These are phyloP conservation scores for Salix viminalis DNA, from an alignment of 345 rosid species.

Conservation along the genomic window DNA sequence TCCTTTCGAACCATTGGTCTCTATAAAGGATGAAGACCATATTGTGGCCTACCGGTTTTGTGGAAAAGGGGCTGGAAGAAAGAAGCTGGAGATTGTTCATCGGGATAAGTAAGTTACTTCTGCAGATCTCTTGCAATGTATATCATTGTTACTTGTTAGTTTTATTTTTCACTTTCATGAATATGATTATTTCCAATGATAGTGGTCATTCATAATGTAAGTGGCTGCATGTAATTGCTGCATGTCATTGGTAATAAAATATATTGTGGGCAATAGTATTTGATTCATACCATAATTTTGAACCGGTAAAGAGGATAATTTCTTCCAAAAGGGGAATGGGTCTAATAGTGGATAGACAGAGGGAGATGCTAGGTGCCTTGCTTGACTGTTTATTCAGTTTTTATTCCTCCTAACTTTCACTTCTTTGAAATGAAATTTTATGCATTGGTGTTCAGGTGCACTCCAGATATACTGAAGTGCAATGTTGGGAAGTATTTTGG, in stretches of 20 bases:
- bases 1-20: conserved; percentile 43
- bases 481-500: conserved; percentile 50
- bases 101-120: conserved; percentile 50
- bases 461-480: conserved; percentile 35
- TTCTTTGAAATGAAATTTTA: background rate
- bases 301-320: background rate
- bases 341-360: background rate
- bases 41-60: conserved; percentile 77
- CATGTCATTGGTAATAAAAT: background rate
- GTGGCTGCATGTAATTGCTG: background rate
- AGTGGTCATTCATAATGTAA: background rate
- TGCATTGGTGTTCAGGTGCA: conserved; percentile 35
- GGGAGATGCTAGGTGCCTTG: background rate
- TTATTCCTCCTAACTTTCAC: background rate
- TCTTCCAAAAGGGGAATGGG: background rate
- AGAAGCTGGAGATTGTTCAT: conserved; percentile 59
- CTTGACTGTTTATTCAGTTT: background rate
- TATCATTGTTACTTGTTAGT: background rate
- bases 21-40: conserved; percentile 69
- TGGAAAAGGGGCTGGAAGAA: conserved; percentile 53
- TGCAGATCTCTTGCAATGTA: conserved; percentile 1
- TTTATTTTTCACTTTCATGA: background rate
- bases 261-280: background rate
- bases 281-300: background rate
- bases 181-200: background rate